These are phyloP conservation scores for Saussurea involucrata DNA, from an alignment of 129 eudicot genomes.

Conservation along the genomic window DNA sequence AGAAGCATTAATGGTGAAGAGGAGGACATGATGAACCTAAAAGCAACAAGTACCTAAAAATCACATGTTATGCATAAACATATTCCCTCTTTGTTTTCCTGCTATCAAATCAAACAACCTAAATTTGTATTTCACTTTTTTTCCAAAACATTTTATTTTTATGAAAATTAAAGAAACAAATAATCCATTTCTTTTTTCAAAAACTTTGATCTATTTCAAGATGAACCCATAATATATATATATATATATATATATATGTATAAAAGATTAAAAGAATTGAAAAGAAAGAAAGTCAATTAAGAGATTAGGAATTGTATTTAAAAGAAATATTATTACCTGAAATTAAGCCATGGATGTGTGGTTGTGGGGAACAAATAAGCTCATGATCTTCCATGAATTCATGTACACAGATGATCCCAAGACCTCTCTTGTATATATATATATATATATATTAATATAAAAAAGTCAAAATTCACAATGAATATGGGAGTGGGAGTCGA, in stretches of 20 bases:
- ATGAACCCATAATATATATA: background rate
- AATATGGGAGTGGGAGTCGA: background rate
- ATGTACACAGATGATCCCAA: constrained; percentile 48
- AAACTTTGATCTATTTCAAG: background rate
- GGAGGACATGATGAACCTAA: constrained; percentile 29
- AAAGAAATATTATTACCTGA: constrained; percentile 50
- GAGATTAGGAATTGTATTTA: background rate
- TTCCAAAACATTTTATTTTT: constrained; percentile 12
- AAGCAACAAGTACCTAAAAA: constrained; percentile 29
- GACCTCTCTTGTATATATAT: constrained; percentile 8
- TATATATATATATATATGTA: background rate
- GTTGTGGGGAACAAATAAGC: constrained; percentile 60
- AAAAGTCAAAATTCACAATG: constrained; percentile 21
- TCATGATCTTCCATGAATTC: constrained; percentile 29
- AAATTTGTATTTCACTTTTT: constrained; percentile 11
- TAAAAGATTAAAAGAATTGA: background rate
- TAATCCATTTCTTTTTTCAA: background rate
- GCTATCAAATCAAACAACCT: constrained; percentile 34
- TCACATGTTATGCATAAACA: constrained; percentile 27
- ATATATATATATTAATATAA: background rate
- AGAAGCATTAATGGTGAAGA: background rate
- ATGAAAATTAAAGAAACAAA: constrained; percentile 16
- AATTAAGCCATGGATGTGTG: constrained; percentile 55
- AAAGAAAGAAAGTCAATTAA: constrained; percentile 32
- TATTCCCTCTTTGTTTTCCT: constrained; percentile 33